Percentiles rank a stretch among this genome's conserved stretches.
Conservation (phyloP, 225 moss, liverwort and hornwort species). For the Physcomitrium patens region DNA sequence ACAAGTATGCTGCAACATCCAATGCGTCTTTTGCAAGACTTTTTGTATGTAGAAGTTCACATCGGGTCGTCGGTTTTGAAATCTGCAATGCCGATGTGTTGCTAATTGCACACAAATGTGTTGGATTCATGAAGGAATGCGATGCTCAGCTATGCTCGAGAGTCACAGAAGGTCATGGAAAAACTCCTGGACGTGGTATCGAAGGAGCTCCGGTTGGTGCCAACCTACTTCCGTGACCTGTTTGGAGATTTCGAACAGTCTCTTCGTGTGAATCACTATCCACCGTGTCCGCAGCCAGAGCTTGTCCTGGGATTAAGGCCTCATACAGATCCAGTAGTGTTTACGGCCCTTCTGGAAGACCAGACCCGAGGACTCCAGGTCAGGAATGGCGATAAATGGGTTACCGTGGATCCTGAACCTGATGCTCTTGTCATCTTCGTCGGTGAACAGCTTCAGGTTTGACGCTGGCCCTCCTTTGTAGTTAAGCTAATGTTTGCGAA, state of each 20-base stretch:
- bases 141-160: slow-evolving; percentile 35
- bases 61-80: background rate
- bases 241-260: slow-evolving; percentile 41
- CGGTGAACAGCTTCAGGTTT: slow-evolving; percentile 46
- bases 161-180: slow-evolving; percentile 38
- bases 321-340: slow-evolving; percentile 32
- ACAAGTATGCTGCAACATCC: slow-evolving; percentile 32
- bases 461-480: background rate
- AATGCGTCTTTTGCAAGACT: background rate
- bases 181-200: slow-evolving; percentile 43
- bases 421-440: slow-evolving; percentile 43
- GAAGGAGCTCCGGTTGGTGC: slow-evolving; percentile 38
- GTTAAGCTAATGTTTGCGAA: background rate
- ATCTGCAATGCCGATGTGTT: background rate
- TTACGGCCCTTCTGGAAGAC: slow-evolving; percentile 44
- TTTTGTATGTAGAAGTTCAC: background rate
- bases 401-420: slow-evolving; percentile 37
- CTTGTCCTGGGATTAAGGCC: slow-evolving; percentile 37
- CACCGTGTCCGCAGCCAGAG: slow-evolving; percentile 46
- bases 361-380: slow-evolving; percentile 40
- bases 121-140: slow-evolving; percentile 32
- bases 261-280: slow-evolving; percentile 43
- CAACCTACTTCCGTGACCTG: slow-evolving; percentile 39
- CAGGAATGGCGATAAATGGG: slow-evolving; percentile 34
- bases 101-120: background rate